Evolutionary conservation across 306 rosid species (phyloP), one percentile per base, ranked within the genome.

Genomic region (Gleditsia sinensis): DNA sequence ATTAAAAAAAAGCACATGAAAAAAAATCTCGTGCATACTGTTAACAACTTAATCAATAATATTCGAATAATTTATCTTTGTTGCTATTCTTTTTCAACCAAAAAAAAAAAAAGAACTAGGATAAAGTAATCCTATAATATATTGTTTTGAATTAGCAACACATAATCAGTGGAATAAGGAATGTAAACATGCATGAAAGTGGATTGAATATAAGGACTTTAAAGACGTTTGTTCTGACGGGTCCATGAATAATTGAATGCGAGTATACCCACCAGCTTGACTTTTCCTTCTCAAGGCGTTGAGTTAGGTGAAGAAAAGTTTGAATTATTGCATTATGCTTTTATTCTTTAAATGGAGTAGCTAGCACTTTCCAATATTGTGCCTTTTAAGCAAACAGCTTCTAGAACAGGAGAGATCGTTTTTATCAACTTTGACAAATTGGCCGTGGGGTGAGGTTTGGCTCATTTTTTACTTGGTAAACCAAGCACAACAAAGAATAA

Each of bases 191-290:
- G 34, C 72, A 28, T 39, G n/a, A 63, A 65, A 25, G 53, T 65
- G 49, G 39, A 40, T 54, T 67, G 58, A 76, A 76, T 57, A 76
- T 21, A 56, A 34, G 7, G 61, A 76, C 4, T 67, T 42, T 43
- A 6, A n/a, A 45, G 9, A 36, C 4, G 59, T 14, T 48, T 37
- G 28, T 64, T 54, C 21, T 61, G 8, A 28, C 24, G 39, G 70
- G 61, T 71, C 24, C 8, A 65, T 81, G 77, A 85, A 79, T 83
- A 85, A 86, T 83, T 81, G 74, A 71, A 62, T 33, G 46, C 4
- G 45, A 62, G 71, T 48, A 25, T 54, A 51, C 80, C 87, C 77
- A 82, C 88, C 80, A 33, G 75, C 58, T 85, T 85, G 92, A 87
- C 88, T 89, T 89, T 78, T n/a, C 39, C 68, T 54, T 49, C 81